These are phyloP conservation scores for Pelargonium citronellum DNA, from an alignment of 441 rosid species.

Conservation along the genomic window DNA sequence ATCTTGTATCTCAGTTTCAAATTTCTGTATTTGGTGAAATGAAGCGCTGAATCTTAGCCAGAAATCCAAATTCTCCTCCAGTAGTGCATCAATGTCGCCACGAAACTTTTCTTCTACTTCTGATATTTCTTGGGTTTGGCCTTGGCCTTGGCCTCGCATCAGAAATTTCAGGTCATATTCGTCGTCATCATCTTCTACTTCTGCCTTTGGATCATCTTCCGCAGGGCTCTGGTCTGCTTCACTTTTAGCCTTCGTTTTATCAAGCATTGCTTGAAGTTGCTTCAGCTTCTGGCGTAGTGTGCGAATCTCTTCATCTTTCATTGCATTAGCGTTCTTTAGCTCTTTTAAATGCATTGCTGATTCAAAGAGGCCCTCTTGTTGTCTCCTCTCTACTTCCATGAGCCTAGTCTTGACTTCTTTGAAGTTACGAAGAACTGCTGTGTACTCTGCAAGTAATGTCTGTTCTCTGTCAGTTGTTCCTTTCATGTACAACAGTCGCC, in stretches of 20 bases:
- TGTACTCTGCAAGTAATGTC: slow-evolving; percentile 48
- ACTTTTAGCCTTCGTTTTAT: slow-evolving; percentile 24
- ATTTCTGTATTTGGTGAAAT: slow-evolving; percentile 69
- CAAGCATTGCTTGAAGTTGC: slow-evolving; percentile 44
- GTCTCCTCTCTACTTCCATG: slow-evolving; percentile 33
- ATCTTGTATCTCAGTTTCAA: slow-evolving; percentile 57
- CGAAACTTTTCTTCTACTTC: slow-evolving; percentile 50
- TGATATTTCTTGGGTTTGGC: slow-evolving; percentile 33
- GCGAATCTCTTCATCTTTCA: slow-evolving; percentile 59
- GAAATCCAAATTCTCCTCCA: slow-evolving; percentile 74
- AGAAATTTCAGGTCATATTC: slow-evolving; percentile 34
- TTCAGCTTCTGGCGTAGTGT: slow-evolving; percentile 48
- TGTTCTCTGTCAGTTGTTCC: slow-evolving; percentile 63
- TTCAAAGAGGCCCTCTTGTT: slow-evolving; percentile 32
- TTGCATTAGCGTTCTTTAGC: slow-evolving; percentile 41
- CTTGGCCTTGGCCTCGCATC: slow-evolving; percentile 13
- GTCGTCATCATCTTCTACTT: slow-evolving; percentile 7
- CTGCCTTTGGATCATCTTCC: slow-evolving; percentile 31
- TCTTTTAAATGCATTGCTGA: slow-evolving; percentile 32
- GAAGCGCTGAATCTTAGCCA: slow-evolving; percentile 77
- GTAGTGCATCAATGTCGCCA: slow-evolving; percentile 51
- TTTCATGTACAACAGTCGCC: slow-evolving; percentile 46
- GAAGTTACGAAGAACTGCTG: slow-evolving; percentile 51
- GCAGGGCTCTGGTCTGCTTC: slow-evolving; percentile 7
- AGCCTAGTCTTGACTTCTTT: slow-evolving; percentile 66